Evolutionary conservation across 2,329 filamentous ascomycete genomes (phyloP).

Genomic region (Calonectria henricotiae): DNA sequence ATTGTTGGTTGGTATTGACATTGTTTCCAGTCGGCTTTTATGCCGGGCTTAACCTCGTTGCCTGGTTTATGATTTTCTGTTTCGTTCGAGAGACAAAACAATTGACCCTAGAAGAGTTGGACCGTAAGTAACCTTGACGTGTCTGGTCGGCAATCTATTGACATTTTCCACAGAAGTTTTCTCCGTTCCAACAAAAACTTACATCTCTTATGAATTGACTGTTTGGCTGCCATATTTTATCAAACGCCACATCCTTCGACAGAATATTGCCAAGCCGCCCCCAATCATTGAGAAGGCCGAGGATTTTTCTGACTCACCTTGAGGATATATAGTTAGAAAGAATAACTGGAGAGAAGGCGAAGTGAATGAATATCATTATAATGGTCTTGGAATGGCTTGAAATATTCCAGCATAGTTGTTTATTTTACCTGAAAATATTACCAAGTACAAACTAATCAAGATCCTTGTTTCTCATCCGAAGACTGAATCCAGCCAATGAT

Average conservation of each 20-base stretch:
- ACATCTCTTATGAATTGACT: slow-evolving; percentile 54
- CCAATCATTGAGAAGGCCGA: slow-evolving; percentile 51
- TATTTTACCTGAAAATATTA: too few species aligned
- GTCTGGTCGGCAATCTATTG: neutral
- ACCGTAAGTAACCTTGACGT: slow-evolving; percentile 34
- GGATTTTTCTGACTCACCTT: neutral
- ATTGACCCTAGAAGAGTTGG: slow-evolving; percentile 62
- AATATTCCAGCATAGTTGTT: too few species aligned
- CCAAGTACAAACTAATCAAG: too few species aligned
- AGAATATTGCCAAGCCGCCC: slow-evolving; percentile 55
- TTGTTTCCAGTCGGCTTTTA: slow-evolving; percentile 58
- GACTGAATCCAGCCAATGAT: too few species aligned
- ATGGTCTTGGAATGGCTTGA: too few species aligned
- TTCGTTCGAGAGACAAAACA: slow-evolving; percentile 66
- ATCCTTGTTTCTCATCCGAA: too few species aligned
- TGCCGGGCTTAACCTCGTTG: slow-evolving; percentile 63
- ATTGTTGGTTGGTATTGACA: slow-evolving; percentile 18
- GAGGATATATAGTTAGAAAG: neutral
- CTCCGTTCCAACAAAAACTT: slow-evolving; percentile 47
- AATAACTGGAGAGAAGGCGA: too few species aligned
- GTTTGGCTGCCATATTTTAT: slow-evolving; percentile 59
- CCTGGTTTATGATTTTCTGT: slow-evolving; percentile 65
- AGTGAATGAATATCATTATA: too few species aligned
- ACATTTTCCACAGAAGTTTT: slow-evolving; percentile 32
- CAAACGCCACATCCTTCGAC: slow-evolving; percentile 57